These are phyloP conservation scores for Cadophora sp. DNA, from an alignment of 2,329 filamentous ascomycete genomes.

Conservation along the genomic window DNA sequence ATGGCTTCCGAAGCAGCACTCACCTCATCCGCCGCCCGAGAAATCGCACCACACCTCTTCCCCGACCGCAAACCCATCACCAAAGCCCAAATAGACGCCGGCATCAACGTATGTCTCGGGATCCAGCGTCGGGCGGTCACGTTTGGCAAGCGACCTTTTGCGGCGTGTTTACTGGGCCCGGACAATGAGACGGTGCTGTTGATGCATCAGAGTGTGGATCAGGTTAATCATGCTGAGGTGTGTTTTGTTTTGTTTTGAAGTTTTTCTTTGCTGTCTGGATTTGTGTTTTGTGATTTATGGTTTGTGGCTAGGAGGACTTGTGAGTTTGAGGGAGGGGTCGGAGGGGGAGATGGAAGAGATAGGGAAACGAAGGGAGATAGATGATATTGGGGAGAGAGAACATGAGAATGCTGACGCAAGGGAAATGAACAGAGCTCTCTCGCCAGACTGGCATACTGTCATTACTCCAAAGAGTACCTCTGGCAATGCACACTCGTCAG, in stretches of 20 bases:
- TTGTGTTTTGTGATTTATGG: too few species aligned
- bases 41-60: constrained; percentile 44
- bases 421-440: constrained; percentile 45
- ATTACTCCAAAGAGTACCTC: constrained; percentile 56
- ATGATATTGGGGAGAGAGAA: too few species aligned
- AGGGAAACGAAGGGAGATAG: too few species aligned
- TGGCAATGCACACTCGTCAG: constrained; percentile 56
- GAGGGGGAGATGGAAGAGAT: too few species aligned
- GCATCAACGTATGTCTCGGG: constrained; percentile 47
- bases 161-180: constrained; percentile 54
- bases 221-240: constrained; percentile 59
- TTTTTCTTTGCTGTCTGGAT: too few species aligned
- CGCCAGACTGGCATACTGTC: constrained; percentile 54
- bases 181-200: constrained; percentile 56
- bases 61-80: constrained; percentile 47
- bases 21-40: constrained; percentile 35
- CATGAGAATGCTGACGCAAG: too few species aligned
- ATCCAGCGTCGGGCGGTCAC: constrained; percentile 52
- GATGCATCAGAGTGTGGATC: constrained; percentile 56
- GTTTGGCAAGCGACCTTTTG: constrained; percentile 57
- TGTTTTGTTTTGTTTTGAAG: background rate
- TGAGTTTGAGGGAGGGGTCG: too few species aligned
- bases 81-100: constrained; percentile 48
- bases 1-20: constrained; percentile 41
- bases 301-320: too few species aligned